Conservation (phyloP, 192 early-diverging fungal species). For the Lobulomyces angularis region DNA sequence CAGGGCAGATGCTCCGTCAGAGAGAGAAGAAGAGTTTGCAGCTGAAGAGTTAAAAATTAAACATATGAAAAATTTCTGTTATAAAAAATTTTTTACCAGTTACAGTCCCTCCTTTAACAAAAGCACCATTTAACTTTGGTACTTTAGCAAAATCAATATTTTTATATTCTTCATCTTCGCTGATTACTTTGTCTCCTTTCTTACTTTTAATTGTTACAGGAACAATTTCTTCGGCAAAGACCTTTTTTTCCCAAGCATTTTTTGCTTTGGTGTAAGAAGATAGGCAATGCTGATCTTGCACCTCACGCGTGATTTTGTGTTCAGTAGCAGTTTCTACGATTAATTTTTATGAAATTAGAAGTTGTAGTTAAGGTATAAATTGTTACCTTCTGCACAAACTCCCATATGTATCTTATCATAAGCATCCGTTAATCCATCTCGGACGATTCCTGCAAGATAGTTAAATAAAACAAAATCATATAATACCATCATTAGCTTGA, state of each 20-base stretch:
- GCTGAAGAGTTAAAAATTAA: constrained; percentile 63
- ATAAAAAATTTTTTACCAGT: not conserved
- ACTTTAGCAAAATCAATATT: constrained; percentile 88
- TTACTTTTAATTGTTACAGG: constrained; percentile 73
- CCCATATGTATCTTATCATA: constrained; percentile 36
- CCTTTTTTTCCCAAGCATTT: constrained; percentile 72
- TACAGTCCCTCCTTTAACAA: constrained; percentile 63
- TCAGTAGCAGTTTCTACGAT: constrained; percentile 80
- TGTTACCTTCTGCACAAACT: constrained; percentile 41
- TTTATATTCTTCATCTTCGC: constrained; percentile 88
- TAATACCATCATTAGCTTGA: constrained; percentile 64
- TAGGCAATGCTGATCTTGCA: constrained; percentile 81
- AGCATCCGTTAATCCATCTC: constrained; percentile 39
- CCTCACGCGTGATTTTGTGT: constrained; percentile 73
- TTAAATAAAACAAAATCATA: not conserved
- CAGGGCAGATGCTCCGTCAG: constrained; percentile 91
- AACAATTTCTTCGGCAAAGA: constrained; percentile 69
- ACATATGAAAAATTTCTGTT: constrained; percentile 1
- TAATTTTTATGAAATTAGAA: too few species aligned
- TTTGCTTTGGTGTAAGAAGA: constrained; percentile 80
- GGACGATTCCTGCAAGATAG: constrained; percentile 13
- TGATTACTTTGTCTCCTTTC: constrained; percentile 66
- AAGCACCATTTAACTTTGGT: constrained; percentile 57
- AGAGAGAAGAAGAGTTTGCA: constrained; percentile 87
- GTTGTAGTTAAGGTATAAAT: too few species aligned